These are phyloP conservation scores for Pyrrhoderma noxium DNA, from an alignment of 1,284 basidiomycete species.

Conservation along the genomic window DNA sequence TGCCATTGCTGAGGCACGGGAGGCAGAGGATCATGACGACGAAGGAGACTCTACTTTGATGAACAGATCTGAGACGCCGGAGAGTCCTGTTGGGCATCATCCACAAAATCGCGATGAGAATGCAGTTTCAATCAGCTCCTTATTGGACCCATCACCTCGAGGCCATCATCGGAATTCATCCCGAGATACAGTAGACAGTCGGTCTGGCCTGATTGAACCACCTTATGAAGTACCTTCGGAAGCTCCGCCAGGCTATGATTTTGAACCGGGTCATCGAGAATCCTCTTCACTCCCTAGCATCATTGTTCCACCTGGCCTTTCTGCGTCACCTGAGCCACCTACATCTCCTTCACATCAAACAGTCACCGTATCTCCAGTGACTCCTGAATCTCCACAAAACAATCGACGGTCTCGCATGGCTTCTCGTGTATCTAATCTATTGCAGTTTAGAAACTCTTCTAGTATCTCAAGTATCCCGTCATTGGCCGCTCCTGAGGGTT, in stretches of 20 bases:
- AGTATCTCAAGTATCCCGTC: neutral
- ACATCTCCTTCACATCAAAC: neutral
- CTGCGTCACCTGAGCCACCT: neutral
- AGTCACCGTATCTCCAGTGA: neutral
- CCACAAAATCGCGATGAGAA: too few relatives aligned
- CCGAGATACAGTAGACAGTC: neutral
- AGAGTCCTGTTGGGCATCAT: neutral
- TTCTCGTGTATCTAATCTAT: conserved; percentile 9
- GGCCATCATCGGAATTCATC: neutral
- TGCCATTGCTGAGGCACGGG: conserved; percentile 13
- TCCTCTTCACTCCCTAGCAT: neutral
- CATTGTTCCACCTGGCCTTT: neutral
- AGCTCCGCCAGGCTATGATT: conserved; percentile 14
- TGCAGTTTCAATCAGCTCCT: too few relatives aligned
- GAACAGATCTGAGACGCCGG: neutral
- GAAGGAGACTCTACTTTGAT: conserved; percentile 9
- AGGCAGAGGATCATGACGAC: conserved; percentile 16
- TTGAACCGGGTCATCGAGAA: neutral
- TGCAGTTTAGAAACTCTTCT: conserved; percentile 3
- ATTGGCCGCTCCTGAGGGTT: neutral
- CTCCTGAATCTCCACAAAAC: conserved; percentile 2
- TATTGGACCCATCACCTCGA: neutral
- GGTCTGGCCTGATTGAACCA: conserved; percentile 1
- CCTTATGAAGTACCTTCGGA: conserved; percentile 10
- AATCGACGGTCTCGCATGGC: conserved; percentile 4